phyloP scores from a whole-genome alignment of 208 protist genomes.

The Crithidia thermophila region DNA sequence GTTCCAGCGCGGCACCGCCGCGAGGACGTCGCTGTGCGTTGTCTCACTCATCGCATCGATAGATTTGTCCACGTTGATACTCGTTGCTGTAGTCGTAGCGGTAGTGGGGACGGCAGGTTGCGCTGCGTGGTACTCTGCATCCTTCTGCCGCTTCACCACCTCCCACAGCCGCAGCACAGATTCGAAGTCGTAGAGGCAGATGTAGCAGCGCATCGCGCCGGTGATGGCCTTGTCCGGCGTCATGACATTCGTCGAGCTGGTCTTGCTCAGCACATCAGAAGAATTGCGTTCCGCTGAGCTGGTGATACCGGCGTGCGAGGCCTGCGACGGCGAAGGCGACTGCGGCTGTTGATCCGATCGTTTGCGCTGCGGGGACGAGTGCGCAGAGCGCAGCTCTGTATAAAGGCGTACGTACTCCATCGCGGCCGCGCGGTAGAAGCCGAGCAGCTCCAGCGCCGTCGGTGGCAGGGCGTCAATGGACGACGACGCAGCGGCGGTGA shows the following conservation, averaged over 20 bases:
- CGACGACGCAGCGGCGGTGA: neutral
- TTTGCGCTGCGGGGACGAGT: neutral
- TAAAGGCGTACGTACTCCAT: slow-evolving; percentile 39
- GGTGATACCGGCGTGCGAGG: no score
- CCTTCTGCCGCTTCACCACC: slow-evolving; percentile 3
- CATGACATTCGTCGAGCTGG: neutral
- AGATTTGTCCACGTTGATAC: no score
- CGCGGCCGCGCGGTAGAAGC: slow-evolving; percentile 48
- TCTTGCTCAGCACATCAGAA: no score
- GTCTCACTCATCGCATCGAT: slow-evolving; percentile 1
- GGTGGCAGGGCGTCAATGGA: slow-evolving; percentile 19
- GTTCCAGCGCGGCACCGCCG: slow-evolving; percentile 5
- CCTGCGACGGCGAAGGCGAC: no score
- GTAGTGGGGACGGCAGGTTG: no score
- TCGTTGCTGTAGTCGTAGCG: no score
- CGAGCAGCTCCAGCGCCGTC: slow-evolving; percentile 49
- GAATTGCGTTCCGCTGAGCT: no score
- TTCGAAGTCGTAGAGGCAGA: slow-evolving; percentile 70
- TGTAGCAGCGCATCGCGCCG: slow-evolving; percentile 80
- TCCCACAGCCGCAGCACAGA: slow-evolving; percentile 71
- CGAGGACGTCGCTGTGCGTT: neutral
- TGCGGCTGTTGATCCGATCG: neutral
- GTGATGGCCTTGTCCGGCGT: slow-evolving; percentile 29
- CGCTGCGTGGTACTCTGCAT: neutral
- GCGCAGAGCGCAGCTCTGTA: slow-evolving; percentile 7